Conservation (phyloP, 2,329 filamentous ascomycete species). For the Microascus cirrosus region DNA sequence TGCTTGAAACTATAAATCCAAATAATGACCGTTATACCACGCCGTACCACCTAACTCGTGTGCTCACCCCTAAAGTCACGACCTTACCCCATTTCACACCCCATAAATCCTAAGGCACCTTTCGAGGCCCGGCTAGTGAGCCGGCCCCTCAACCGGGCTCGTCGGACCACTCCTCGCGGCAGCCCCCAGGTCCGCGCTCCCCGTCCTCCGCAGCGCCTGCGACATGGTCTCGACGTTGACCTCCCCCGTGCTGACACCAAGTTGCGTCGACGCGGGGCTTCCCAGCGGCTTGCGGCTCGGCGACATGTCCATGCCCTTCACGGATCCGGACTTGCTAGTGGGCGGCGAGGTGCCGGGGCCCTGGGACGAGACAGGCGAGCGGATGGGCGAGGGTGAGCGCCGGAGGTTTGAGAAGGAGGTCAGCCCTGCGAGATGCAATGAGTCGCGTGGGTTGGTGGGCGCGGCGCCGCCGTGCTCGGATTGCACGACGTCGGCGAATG, state of each 20-base stretch:
- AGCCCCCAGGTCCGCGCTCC: constrained; percentile 61
- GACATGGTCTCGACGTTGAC: constrained; percentile 90
- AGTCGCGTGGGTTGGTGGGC: constrained; percentile 48
- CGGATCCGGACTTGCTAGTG: constrained; percentile 62
- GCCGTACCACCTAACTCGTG: not conserved
- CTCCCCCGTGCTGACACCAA: constrained; percentile 45
- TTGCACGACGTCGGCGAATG: constrained; percentile 91
- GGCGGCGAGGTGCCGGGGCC: constrained; percentile 59
- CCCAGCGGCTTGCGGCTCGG: constrained; percentile 48
- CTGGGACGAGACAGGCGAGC: constrained; percentile 67
- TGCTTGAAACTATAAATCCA: constrained; percentile 11
- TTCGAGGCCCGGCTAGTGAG: not conserved
- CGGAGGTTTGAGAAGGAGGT: constrained; percentile 13
- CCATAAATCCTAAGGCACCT: constrained; percentile 1
- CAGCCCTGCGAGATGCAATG: constrained; percentile 56
- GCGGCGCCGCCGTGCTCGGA: constrained; percentile 59
- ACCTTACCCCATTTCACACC: constrained; percentile 3
- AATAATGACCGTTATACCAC: not conserved
- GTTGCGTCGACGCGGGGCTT: constrained; percentile 49
- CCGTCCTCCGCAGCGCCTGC: constrained; percentile 75
- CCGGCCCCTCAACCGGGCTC: constrained; percentile 39
- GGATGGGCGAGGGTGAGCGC: constrained; percentile 52
- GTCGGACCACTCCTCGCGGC: constrained; percentile 42
- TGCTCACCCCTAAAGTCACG: not conserved
- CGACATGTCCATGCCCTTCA: constrained; percentile 64